Evolutionary conservation across 2,329 filamentous ascomycete genomes (phyloP).

Genomic region (Blastomyces parvus): DNA sequence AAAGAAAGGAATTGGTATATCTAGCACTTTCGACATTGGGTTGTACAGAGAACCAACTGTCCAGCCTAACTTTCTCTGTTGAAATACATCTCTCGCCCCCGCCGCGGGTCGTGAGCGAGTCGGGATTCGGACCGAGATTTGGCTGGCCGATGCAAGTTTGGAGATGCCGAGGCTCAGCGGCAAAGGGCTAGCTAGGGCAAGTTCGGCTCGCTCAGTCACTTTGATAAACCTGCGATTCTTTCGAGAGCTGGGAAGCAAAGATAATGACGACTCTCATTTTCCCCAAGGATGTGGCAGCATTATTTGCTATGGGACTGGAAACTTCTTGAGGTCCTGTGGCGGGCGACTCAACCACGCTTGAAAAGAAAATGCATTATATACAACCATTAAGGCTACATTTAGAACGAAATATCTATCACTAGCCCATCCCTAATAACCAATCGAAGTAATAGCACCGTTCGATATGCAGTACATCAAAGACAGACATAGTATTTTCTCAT

Average conservation of each 20-base stretch:
- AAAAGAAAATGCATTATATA: neutral
- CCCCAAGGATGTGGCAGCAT: neutral
- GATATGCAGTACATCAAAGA: too few species aligned
- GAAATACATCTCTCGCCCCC: neutral
- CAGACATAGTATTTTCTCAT: neutral
- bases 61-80: neutral
- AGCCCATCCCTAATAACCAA: too few species aligned
- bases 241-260: neutral
- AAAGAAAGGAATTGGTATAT: neutral
- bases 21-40: neutral
- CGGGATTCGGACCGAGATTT: neutral
- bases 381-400: too few species aligned
- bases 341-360: neutral
- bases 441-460: too few species aligned
- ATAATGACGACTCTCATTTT: neutral
- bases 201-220: too few species aligned
- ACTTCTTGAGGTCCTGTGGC: neutral
- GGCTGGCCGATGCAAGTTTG: too few species aligned
- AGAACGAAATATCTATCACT: too few species aligned
- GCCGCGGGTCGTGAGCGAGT: neutral
- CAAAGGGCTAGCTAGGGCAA: neutral
- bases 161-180: conserved; percentile 3
- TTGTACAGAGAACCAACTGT: neutral
- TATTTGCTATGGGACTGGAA: neutral
- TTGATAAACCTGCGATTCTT: too few species aligned